Evolutionary conservation across 169 alveolate genomes (phyloP), one percentile per base, ranked within the genome.

Genomic region (Plasmodium berghei): DNA sequence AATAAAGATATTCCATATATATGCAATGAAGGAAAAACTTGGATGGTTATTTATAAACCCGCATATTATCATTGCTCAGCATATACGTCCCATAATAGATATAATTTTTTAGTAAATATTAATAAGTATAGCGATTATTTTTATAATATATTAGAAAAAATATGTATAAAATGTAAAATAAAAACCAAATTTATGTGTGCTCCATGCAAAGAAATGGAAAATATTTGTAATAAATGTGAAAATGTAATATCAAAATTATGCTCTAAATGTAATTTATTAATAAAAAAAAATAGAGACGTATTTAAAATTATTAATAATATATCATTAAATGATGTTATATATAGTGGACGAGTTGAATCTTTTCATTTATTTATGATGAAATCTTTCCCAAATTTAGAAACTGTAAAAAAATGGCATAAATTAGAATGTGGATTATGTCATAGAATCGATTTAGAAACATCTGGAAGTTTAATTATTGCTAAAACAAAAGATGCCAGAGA

Each of bases 61-160:
- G 95, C 95, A 4, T 93, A 90, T 59, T 93, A 93, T 89, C 95
- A 93, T 69, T 93, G 95, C 56, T 93, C 95, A 10, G 95, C 94
- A 2, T 66, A 88, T 24, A 87, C 94, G 14, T 55, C 90, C 2
- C 90, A 89, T 66, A 74, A 88, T 14, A 69, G 87, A 10, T 71
- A 89, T 20, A 70, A 70, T 9, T 62, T 83, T 9, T 28, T 83
- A 40, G 90, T 83, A 4, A 83, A 83, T 46, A 67, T 67, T 10
- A 83, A 83, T 34, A 83, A 83, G 48, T 66, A 67, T 20, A 83
- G 85, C 42, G 83, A 83, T 83, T 67, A 67, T 54, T 83, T 83
- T 52, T 83, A 67, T 18, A 83, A 83, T 59, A 67, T 83, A 2
- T n/a, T 83, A 62, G 90, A 83, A 28, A 83, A 83, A 12, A 83